phyloP scores from a whole-genome alignment of 1,284 basidiomycete species.

The Ganoderma lucidum region DNA sequence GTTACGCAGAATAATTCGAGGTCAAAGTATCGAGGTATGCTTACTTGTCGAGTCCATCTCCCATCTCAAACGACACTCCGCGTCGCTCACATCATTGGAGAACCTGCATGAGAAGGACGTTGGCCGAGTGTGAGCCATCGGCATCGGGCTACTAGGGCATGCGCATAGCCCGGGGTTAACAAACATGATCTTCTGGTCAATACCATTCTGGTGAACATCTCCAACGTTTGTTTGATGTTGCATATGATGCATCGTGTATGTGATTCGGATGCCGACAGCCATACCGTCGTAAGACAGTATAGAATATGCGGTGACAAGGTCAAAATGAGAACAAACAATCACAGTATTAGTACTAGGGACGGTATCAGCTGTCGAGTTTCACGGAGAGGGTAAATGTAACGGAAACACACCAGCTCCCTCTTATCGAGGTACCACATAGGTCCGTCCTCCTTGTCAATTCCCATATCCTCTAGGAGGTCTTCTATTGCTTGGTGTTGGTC shows the following conservation, averaged over 20 bases:
- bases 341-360: neutral
- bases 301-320: neutral
- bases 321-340: neutral
- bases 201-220: neutral
- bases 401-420: neutral
- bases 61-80: neutral
- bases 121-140: too few species aligned
- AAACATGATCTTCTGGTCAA: too few species aligned
- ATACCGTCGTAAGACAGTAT: neutral
- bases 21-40: neutral
- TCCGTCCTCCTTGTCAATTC: neutral
- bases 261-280: neutral
- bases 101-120: too few species aligned
- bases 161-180: too few species aligned
- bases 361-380: neutral
- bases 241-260: neutral
- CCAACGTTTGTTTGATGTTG: neutral
- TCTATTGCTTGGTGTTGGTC: neutral
- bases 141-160: too few species aligned
- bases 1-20: neutral
- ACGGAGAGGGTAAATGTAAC: neutral
- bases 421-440: constrained; percentile 2
- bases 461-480: neutral
- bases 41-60: neutral
- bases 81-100: too few species aligned